Evolutionary conservation across 805 yeast species (phyloP).

Genomic region (Teunomyces barrocoloradensis): DNA sequence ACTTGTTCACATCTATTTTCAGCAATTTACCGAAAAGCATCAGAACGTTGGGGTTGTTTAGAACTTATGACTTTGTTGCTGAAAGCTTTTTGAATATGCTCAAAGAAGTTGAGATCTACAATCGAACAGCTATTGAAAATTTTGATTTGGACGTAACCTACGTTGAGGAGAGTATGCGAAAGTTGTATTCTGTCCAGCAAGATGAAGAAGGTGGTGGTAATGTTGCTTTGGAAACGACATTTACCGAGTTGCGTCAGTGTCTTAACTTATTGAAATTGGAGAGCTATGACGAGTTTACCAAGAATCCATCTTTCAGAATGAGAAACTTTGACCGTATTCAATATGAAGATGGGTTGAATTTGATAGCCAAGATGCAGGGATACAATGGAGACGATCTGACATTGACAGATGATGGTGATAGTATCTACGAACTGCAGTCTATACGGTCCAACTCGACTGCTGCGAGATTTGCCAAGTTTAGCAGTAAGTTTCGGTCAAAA

Average conservation of each 20-base stretch:
- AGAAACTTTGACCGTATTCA: slow-evolving; percentile 68
- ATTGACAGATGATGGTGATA: slow-evolving; percentile 7
- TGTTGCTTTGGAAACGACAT: slow-evolving; percentile 66
- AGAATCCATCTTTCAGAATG: slow-evolving; percentile 41
- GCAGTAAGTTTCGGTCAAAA: slow-evolving; percentile 11
- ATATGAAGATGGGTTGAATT: slow-evolving; percentile 63
- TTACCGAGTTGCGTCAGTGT: slow-evolving; percentile 76
- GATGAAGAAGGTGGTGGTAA: slow-evolving; percentile 23
- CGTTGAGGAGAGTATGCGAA: slow-evolving; percentile 56
- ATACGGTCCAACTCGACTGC: slow-evolving; percentile 19
- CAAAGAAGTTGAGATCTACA: slow-evolving; percentile 52
- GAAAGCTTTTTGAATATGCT: slow-evolving; percentile 63
- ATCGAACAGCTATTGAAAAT: slow-evolving; percentile 62
- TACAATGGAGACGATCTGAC: slow-evolving; percentile 17
- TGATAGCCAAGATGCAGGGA: slow-evolving; percentile 53
- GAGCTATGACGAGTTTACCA: slow-evolving; percentile 60
- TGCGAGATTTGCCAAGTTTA: slow-evolving; percentile 17
- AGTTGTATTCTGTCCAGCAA: slow-evolving; percentile 26
- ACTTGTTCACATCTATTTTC: slow-evolving; percentile 81
- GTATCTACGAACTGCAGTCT: slow-evolving; percentile 20
- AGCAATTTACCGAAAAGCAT: slow-evolving; percentile 77
- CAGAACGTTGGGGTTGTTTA: slow-evolving; percentile 73
- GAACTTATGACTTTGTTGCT: slow-evolving; percentile 84
- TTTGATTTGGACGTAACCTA: slow-evolving; percentile 80
- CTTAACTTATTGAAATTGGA: slow-evolving; percentile 68